phyloP scores from a whole-genome alignment of 257 asterid species.

The Euphrasia confusa region DNA sequence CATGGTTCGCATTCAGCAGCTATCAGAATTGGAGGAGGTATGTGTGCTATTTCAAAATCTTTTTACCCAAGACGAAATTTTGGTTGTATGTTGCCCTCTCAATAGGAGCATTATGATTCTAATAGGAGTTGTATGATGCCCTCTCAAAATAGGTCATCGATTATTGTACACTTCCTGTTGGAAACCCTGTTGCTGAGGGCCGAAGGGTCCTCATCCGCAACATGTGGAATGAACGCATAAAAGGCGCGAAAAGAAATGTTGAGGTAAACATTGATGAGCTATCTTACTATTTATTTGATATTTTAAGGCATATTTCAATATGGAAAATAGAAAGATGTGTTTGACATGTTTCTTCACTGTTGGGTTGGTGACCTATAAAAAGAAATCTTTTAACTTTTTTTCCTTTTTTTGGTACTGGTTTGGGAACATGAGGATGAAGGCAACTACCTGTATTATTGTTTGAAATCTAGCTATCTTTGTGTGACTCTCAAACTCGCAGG shows the following conservation, averaged over 20 bases:
- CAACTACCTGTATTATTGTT: not conserved
- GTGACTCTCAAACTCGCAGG: constrained; percentile 44
- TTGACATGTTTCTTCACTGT: not conserved
- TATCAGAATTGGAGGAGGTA: constrained; percentile 98
- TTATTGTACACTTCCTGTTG: constrained; percentile 87
- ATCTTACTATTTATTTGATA: constrained; percentile 16
- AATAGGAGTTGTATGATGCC: constrained; percentile 26
- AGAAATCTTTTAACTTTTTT: not conserved
- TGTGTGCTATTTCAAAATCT: constrained; percentile 16
- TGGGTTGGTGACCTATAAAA: constrained; percentile 1
- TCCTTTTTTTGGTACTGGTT: not conserved
- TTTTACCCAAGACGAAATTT: constrained; percentile 11
- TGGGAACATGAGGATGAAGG: not conserved
- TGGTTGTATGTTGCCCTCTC: not conserved
- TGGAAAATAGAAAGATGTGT: constrained; percentile 2
- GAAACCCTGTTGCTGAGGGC: constrained; percentile 82
- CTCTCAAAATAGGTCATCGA: constrained; percentile 67
- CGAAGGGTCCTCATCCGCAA: constrained; percentile 81
- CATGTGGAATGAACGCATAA: constrained; percentile 98
- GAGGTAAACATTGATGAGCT: constrained; percentile 53
- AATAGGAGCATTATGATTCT: constrained; percentile 21
- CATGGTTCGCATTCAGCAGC: constrained; percentile 97
- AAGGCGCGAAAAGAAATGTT: constrained; percentile 91
- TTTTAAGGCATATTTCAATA: constrained; percentile 14
- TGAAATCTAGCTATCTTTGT: not conserved